Evolutionary conservation across 345 rosid species (phyloP).

Genomic region (Acer negundo): DNA sequence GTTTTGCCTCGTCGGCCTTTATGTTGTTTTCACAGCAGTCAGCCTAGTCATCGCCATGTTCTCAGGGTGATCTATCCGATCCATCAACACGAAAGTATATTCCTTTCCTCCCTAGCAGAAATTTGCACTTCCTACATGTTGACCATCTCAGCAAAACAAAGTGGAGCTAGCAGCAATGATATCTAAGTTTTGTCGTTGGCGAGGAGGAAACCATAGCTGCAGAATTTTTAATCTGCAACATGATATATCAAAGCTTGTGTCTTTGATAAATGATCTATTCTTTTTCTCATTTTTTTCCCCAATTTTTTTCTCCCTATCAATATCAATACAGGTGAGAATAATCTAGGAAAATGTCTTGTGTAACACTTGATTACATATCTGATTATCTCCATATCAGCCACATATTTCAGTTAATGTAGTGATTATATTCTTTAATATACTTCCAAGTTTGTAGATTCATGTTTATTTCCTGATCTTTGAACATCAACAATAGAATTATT

Average conservation of each 20-base stretch:
- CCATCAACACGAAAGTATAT: background rate
- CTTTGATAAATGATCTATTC: background rate
- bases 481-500: background rate
- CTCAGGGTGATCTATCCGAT: constrained; percentile 40
- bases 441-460: background rate
- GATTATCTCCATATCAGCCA: background rate
- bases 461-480: background rate
- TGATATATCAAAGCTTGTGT: constrained; percentile 13
- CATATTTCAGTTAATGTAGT: background rate
- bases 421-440: background rate
- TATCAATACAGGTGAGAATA: background rate
- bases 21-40: constrained; percentile 63
- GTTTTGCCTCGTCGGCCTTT: constrained; percentile 87
- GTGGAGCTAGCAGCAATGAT: too few relatives aligned
- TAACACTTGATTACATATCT: too few relatives aligned
- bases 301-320: background rate
- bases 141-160: background rate
- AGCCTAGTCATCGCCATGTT: constrained; percentile 67
- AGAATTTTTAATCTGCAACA: constrained; percentile 28
- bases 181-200: background rate
- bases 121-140: background rate
- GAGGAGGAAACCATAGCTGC: background rate
- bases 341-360: constrained; percentile 6
- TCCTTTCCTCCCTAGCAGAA: background rate
- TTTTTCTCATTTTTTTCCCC: background rate